Conservation (phyloP, 306 rosid genomes). For the Trifolium repens region DNA sequence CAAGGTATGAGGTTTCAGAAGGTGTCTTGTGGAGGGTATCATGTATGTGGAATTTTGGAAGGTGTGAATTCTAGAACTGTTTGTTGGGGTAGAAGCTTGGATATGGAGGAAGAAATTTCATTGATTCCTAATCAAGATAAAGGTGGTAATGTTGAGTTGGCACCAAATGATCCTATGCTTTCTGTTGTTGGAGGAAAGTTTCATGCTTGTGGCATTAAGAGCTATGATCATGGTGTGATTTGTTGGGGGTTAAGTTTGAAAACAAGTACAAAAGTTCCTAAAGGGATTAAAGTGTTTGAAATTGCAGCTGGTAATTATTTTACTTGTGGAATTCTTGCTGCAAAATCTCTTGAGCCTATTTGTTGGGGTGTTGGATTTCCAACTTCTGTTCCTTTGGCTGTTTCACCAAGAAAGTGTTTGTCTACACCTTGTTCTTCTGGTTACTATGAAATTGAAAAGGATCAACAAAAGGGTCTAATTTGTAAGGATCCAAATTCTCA, state of each 20-base stretch:
- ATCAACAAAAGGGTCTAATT: conserved; percentile 46
- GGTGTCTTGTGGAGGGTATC: conserved; percentile 82
- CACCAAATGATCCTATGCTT: conserved; percentile 75
- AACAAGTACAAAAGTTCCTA: conserved; percentile 70
- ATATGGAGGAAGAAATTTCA: conserved; percentile 69
- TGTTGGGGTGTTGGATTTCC: conserved; percentile 97
- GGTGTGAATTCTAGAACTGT: conserved; percentile 59
- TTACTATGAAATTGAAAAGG: conserved; percentile 58
- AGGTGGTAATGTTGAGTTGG: conserved; percentile 70
- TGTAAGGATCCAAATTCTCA: conserved; percentile 61
- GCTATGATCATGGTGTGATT: conserved; percentile 68
- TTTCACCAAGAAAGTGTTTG: conserved; percentile 70
- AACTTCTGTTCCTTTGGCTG: conserved; percentile 76
- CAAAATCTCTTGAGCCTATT: conserved; percentile 72
- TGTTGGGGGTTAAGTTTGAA: conserved; percentile 85
- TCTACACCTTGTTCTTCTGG: conserved; percentile 73
- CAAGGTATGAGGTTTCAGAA: conserved; percentile 63
- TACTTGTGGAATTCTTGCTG: conserved; percentile 82
- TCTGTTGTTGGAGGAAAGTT: conserved; percentile 90
- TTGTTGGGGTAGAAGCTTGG: conserved; percentile 95
- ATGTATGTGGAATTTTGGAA: conserved; percentile 88
- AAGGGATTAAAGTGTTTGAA: conserved; percentile 61
- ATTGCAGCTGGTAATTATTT: conserved; percentile 90
- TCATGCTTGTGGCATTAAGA: conserved; percentile 93
- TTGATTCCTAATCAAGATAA: conserved; percentile 59